Evolutionary conservation across 2,329 filamentous ascomycete species (phyloP).

Genomic region (Xylaria polymorpha): DNA sequence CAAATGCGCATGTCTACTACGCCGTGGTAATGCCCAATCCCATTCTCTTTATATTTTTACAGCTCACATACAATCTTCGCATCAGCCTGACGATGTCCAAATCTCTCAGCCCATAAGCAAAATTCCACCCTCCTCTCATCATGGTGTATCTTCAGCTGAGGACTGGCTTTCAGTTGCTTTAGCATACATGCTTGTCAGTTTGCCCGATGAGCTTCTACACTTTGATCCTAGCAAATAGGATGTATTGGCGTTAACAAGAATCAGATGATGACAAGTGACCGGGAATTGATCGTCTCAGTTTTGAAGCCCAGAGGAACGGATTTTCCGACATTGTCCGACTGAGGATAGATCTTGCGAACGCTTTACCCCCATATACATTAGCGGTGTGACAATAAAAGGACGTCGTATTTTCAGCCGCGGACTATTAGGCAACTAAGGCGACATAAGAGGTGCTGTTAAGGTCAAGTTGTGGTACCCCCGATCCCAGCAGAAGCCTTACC

Average conservation of each 20-base stretch:
- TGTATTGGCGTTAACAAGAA: background rate
- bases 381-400: background rate
- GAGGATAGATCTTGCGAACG: background rate
- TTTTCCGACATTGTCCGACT: background rate
- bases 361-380: background rate
- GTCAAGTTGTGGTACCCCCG: background rate
- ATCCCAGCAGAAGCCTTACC: background rate
- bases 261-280: too few relatives aligned
- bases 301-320: too few relatives aligned
- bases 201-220: background rate
- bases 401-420: background rate
- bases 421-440: background rate
- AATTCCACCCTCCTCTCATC: background rate
- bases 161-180: background rate
- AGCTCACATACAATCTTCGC: too few relatives aligned
- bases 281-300: background rate
- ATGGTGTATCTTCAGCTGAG: background rate
- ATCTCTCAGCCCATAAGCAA: too few relatives aligned
- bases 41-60: too few relatives aligned
- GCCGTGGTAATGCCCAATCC: too few relatives aligned
- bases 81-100: too few relatives aligned
- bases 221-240: background rate
- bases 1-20: too few relatives aligned
- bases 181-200: background rate
- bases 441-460: background rate